Percentiles rank a stretch among this genome's conserved stretches.
These are phyloP conservation scores for Penicillium desertorum DNA, from an alignment of 495 filamentous ascomycete genomes.

Conservation along the genomic window DNA sequence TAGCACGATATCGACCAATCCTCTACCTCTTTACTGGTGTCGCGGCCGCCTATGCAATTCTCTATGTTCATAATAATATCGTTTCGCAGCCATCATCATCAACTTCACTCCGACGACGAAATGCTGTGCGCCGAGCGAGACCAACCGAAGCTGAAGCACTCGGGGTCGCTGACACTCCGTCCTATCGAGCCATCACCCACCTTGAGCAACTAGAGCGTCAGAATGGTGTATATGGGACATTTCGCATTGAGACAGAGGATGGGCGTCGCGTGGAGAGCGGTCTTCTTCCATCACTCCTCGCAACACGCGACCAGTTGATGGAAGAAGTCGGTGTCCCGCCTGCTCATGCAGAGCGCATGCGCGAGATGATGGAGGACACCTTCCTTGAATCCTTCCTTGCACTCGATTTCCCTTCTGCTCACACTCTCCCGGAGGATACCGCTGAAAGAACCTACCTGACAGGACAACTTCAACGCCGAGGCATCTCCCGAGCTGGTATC, in stretches of 20 bases:
- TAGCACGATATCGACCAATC: constrained; percentile 50
- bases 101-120: constrained; percentile 46
- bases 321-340: constrained; percentile 43
- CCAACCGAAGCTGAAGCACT: constrained; percentile 32
- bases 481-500: constrained; percentile 44
- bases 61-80: constrained; percentile 47
- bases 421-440: constrained; percentile 35
- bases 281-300: constrained; percentile 45
- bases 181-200: constrained; percentile 44
- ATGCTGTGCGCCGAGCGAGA: constrained; percentile 45
- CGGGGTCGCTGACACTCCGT: constrained; percentile 34
- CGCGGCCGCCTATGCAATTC: constrained; percentile 49
- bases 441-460: constrained; percentile 41
- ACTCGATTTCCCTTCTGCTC: constrained; percentile 43
- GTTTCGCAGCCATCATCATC: constrained; percentile 28
- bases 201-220: constrained; percentile 47
- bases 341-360: constrained; percentile 47
- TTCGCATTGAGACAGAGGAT: constrained; percentile 51
- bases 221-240: constrained; percentile 50
- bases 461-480: constrained; percentile 43
- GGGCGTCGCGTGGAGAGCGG: constrained; percentile 49
- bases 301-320: constrained; percentile 49
- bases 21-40: constrained; percentile 52
- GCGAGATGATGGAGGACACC: constrained; percentile 52
- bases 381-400: constrained; percentile 53